Evolutionary conservation across 805 yeast species (phyloP), one percentile per base, ranked within the genome.

Genomic region (Dipodascopsis uninucleata): DNA sequence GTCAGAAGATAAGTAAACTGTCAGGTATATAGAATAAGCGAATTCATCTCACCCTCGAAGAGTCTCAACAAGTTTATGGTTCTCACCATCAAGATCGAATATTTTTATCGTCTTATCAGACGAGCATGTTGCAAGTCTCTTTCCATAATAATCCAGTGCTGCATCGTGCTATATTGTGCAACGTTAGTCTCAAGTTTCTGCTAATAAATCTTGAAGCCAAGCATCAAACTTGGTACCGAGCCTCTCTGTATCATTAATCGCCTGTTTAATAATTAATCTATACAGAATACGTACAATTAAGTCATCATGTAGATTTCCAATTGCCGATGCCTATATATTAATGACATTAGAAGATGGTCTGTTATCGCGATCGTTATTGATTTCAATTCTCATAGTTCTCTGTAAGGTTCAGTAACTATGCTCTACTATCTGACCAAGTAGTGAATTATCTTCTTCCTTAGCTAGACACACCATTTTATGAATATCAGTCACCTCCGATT

Each of bases 91-190:
- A 34, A 90, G 81, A 56, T 89, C 96, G 65, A 87, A 93, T 46
- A 93, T 81, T 69, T 89, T 87, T 69, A 90, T 84, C n/a, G 95
- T 84, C 62, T 86, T 87, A 70, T 93, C 98, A 3, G 96, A 85
- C 3, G 97, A 88, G 61, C 96, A 87, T 2, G 97, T 90, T 41
- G 98, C 98, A 48, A 93, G 73, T 55, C 96, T 76, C 64, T 87
- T 88, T 22, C 98, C 98, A 64, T 93, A 93, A 72, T 90, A 93
- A 65, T 93, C 98, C 61, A 93, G 76, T 42, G 86, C 96, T 14
- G 97, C 98, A 63, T 93, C 98, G 66, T 93, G 98, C 61, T 61
- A 28, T 8, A 32, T 8, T 14, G 9, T 20, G 12, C 35, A 2
- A 14, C 33, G 31, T 28, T 12, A 9, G 6, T 14, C 24, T 14